Conservation (phyloP, 2,329 filamentous ascomycete genomes). For the Exophiala aquamarina region DNA sequence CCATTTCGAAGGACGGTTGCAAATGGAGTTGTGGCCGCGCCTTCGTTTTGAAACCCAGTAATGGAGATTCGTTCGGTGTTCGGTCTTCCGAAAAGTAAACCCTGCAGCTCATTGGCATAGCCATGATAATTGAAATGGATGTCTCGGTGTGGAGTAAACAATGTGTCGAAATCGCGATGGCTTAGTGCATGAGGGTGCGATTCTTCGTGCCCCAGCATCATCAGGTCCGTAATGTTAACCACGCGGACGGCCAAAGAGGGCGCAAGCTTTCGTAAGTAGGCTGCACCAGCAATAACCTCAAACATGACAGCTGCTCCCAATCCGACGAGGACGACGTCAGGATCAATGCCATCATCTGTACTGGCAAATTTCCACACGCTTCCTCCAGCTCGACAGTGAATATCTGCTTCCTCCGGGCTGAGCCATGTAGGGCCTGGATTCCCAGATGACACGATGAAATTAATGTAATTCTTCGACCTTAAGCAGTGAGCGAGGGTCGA, state of each 20-base stretch:
- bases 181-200: conserved; percentile 60
- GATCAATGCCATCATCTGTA: conserved; percentile 55
- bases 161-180: conserved; percentile 50
- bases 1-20: conserved; percentile 6
- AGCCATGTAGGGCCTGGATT: conserved; percentile 64
- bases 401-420: conserved; percentile 57
- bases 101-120: conserved; percentile 62
- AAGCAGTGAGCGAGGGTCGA: conserved; percentile 63
- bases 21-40: conserved; percentile 57
- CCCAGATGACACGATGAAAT: conserved; percentile 67
- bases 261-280: conserved; percentile 50
- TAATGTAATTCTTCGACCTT: conserved; percentile 63
- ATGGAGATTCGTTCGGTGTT: conserved; percentile 54
- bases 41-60: conserved; percentile 64
- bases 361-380: conserved; percentile 63
- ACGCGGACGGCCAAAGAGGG: conserved; percentile 60
- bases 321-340: conserved; percentile 64
- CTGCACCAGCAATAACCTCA: conserved; percentile 62
- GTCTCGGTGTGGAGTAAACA: conserved; percentile 58
- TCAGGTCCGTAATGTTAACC: conserved; percentile 65
- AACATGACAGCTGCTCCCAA: conserved; percentile 67
- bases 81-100: conserved; percentile 60
- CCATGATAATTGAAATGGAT: conserved; percentile 69
- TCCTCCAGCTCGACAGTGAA: conserved; percentile 61
- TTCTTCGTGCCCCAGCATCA: conserved; percentile 59